These are phyloP conservation scores for Nigrospora osmanthi DNA, from an alignment of 2,329 filamentous ascomycete species.

Conservation along the genomic window DNA sequence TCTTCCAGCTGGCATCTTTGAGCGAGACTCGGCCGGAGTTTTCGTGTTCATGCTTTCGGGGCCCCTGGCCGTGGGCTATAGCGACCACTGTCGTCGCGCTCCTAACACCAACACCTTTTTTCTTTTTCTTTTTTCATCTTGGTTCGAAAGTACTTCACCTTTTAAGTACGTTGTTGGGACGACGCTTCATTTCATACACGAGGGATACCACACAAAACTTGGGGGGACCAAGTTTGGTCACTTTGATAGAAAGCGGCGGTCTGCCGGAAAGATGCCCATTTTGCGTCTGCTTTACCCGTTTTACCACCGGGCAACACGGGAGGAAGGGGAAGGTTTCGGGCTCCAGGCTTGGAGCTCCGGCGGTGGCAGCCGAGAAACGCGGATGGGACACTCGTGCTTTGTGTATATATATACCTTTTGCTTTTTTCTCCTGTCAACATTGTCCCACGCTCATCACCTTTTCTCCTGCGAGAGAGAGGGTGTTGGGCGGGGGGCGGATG, in stretches of 20 bases:
- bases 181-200: slow-evolving; percentile 3
- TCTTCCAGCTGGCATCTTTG: slow-evolving; percentile 8
- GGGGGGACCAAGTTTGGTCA: background rate
- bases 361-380: too few relatives aligned
- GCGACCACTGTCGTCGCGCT: too few relatives aligned
- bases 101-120: background rate
- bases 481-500: too few relatives aligned
- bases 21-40: slow-evolving; percentile 3
- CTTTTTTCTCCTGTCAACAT: slow-evolving; percentile 2
- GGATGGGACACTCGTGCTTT: slow-evolving; percentile 1
- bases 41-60: background rate
- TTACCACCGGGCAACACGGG: background rate
- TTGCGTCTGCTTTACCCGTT: background rate
- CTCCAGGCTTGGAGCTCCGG: background rate
- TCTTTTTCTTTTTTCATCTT: slow-evolving; percentile 3
- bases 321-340: background rate
- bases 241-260: slow-evolving; percentile 5
- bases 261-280: slow-evolving; percentile 1
- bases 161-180: slow-evolving; percentile 1
- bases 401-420: slow-evolving; percentile 5
- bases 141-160: background rate
- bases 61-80: background rate
- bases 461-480: too few relatives aligned
- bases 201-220: slow-evolving; percentile 7
- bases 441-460: too few relatives aligned